phyloP scores from a whole-genome alignment of 202 grass and related monocot genomes.

The Elaeis oleifera region DNA sequence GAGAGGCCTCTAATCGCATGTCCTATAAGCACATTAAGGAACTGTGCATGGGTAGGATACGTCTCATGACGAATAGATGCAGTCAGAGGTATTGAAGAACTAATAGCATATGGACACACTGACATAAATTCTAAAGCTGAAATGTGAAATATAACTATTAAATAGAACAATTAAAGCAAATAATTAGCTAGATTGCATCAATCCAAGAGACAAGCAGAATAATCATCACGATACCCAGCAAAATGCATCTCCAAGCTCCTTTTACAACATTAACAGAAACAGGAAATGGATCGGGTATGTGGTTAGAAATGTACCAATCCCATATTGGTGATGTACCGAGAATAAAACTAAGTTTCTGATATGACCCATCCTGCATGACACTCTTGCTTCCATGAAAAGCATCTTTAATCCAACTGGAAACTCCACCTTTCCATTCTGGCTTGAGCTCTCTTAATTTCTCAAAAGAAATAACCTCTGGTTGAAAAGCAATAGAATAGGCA shows the following conservation, averaged over 20 bases:
- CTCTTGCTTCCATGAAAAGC: constrained; percentile 59
- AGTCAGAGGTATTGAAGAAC: too few relatives aligned
- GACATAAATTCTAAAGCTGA: background rate
- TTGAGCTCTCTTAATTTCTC: constrained; percentile 80
- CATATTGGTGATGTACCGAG: constrained; percentile 88
- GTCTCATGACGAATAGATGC: too few relatives aligned
- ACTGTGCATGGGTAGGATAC: too few relatives aligned
- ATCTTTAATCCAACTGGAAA: constrained; percentile 87
- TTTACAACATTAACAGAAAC: background rate
- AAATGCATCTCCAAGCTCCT: background rate
- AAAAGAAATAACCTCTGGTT: constrained; percentile 50
- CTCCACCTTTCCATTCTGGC: constrained; percentile 49
- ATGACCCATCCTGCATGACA: constrained; percentile 45
- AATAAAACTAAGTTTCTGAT: constrained; percentile 70
- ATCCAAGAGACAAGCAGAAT: too few relatives aligned
- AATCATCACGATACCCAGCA: too few relatives aligned
- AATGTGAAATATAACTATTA: background rate
- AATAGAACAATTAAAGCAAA: background rate
- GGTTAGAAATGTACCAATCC: constrained; percentile 59
- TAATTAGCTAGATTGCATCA: too few relatives aligned
- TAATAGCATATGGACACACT: too few relatives aligned
- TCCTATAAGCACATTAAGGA: too few relatives aligned
- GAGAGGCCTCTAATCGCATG: too few relatives aligned
- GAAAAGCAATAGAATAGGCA: constrained; percentile 56
- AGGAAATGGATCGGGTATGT: background rate